Percentiles rank a stretch among this genome's conserved stretches.
Evolutionary conservation across 2,329 filamentous ascomycete genomes (phyloP).

Genomic region (Myriosclerotinia duriaeana): DNA sequence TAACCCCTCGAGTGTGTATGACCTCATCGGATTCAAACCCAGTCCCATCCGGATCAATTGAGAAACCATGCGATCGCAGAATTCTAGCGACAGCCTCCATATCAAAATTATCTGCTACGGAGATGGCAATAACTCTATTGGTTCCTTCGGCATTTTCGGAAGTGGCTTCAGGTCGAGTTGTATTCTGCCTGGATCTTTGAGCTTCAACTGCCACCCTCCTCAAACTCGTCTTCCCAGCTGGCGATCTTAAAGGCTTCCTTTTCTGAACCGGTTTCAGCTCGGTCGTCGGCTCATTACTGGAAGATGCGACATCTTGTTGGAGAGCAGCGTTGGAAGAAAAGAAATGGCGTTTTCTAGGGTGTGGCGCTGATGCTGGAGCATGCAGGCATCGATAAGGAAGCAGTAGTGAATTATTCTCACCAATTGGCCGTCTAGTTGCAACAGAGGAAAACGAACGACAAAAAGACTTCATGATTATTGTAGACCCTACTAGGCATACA

Average conservation of each 20-base stretch:
- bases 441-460: constrained; percentile 29
- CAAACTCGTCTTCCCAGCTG: constrained; percentile 69
- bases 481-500: constrained; percentile 4
- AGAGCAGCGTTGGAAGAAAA: constrained; percentile 65
- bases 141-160: constrained; percentile 42
- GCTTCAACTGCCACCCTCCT: constrained; percentile 84
- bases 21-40: constrained; percentile 62
- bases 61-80: constrained; percentile 58
- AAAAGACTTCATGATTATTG: constrained; percentile 34
- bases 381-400: constrained; percentile 34
- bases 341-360: constrained; percentile 58
- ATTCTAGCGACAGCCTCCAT: constrained; percentile 61
- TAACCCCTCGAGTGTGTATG: constrained; percentile 59
- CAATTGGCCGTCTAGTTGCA: constrained; percentile 26
- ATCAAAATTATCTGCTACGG: constrained; percentile 62
- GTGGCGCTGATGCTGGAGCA: constrained; percentile 43
- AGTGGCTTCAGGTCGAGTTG: constrained; percentile 29
- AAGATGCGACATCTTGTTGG: constrained; percentile 40
- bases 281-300: not conserved
- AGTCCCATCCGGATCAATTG: constrained; percentile 60
- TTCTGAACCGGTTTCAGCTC: constrained; percentile 30
- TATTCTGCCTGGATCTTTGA: constrained; percentile 57
- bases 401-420: constrained; percentile 27
- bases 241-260: constrained; percentile 50
- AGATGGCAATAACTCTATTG: constrained; percentile 55